These are phyloP conservation scores for Raphanus hybrid DNA, from an alignment of 441 rosid species.

Conservation along the genomic window DNA sequence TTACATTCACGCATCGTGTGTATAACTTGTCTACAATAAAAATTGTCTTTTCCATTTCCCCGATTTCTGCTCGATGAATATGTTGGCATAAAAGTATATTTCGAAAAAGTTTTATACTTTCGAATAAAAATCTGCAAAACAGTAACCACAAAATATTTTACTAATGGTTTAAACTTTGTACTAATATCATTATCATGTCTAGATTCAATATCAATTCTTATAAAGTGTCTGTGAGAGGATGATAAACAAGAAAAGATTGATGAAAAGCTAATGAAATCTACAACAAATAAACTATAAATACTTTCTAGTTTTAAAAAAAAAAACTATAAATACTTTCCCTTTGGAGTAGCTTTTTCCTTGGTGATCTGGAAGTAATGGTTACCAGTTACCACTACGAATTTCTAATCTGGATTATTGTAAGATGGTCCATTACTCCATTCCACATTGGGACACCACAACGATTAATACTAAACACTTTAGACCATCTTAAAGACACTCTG, in stretches of 20 bases:
- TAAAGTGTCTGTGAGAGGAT: no score
- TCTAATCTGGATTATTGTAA: not conserved
- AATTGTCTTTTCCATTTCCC: not conserved
- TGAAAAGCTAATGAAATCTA: no score
- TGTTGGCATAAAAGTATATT: not conserved
- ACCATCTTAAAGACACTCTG: not conserved
- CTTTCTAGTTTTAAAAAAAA: no score
- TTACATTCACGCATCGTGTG: not conserved
- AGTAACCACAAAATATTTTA: not conserved
- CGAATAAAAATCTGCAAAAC: not conserved
- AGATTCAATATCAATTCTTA: no score
- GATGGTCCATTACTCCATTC: slow-evolving; percentile 2
- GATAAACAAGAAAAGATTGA: no score
- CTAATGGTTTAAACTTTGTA: no score
- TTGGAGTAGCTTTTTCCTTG: not conserved
- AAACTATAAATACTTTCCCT: no score
- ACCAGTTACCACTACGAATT: not conserved
- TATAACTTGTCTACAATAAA: not conserved
- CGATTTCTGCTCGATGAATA: not conserved
- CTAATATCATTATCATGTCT: no score
- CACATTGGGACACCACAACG: not conserved
- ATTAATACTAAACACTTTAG: not conserved
- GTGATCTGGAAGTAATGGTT: slow-evolving; percentile 4
- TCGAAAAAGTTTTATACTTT: not conserved
- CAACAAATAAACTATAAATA: no score